phyloP scores from a whole-genome alignment of 371 early-diverging fungal genomes.

The Mucor mucedo region DNA sequence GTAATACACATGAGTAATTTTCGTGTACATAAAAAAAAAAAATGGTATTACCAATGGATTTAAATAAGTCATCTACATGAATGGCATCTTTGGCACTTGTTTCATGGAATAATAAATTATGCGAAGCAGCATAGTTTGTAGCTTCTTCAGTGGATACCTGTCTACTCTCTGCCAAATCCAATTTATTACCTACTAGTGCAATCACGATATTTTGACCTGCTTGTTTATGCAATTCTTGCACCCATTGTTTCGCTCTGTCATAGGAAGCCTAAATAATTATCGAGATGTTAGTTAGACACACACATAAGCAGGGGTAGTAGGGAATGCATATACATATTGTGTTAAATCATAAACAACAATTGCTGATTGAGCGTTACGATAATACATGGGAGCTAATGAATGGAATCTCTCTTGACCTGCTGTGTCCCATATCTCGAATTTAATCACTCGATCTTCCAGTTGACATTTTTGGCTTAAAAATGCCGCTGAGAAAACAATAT shows the following conservation, averaged over 20 bases:
- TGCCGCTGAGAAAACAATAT: constrained; percentile 61
- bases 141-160: constrained; percentile 64
- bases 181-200: constrained; percentile 95
- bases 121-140: constrained; percentile 76
- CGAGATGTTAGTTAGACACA: neutral
- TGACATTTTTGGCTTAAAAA: constrained; percentile 76
- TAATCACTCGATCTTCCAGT: constrained; percentile 82
- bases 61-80: constrained; percentile 3
- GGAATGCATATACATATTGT: constrained; percentile 66
- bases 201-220: constrained; percentile 93
- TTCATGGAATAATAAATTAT: constrained; percentile 68
- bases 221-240: constrained; percentile 93
- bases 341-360: constrained; percentile 97
- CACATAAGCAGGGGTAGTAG: neutral
- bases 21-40: neutral
- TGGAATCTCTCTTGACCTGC: constrained; percentile 90
- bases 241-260: constrained; percentile 97
- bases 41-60: constrained; percentile 1
- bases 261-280: constrained; percentile 72
- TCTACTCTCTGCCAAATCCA: constrained; percentile 66
- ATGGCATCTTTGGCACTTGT: constrained; percentile 67
- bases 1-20: too few relatives aligned
- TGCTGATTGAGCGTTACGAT: constrained; percentile 96
- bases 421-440: constrained; percentile 93
- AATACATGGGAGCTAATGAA: constrained; percentile 98